Percentiles rank a stretch among this genome's conserved stretches.
phyloP scores from a whole-genome alignment of 2,329 filamentous ascomycete genomes.

The Xylariaceae sp. region DNA sequence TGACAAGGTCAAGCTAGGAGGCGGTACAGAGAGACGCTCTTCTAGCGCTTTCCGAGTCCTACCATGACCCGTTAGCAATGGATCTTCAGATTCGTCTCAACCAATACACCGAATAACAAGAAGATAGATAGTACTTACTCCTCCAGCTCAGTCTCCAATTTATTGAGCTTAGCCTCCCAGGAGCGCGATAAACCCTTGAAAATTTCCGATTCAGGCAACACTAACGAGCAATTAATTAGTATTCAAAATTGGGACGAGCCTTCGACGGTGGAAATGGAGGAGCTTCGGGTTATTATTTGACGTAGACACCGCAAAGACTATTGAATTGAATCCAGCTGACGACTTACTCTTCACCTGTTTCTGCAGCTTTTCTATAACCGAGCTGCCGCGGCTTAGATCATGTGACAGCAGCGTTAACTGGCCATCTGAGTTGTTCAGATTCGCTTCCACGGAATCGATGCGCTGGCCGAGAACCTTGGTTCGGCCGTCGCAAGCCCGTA shows the following conservation, averaged over 20 bases:
- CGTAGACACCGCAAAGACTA: background rate
- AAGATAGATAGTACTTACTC: slow-evolving; percentile 16
- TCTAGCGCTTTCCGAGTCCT: slow-evolving; percentile 19
- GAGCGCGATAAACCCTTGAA: slow-evolving; percentile 23
- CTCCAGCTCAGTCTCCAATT: slow-evolving; percentile 24
- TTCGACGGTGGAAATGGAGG: background rate
- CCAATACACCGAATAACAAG: background rate
- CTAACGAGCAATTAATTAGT: slow-evolving; percentile 12
- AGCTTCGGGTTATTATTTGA: background rate
- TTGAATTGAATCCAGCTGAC: background rate
- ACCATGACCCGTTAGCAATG: background rate
- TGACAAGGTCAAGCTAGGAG: slow-evolving; percentile 22
- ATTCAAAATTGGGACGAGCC: background rate
- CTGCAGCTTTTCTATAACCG: slow-evolving; percentile 25
- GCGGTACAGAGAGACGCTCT: slow-evolving; percentile 19
- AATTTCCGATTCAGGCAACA: slow-evolving; percentile 24
- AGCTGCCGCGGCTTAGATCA: slow-evolving; percentile 24
- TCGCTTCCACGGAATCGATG: slow-evolving; percentile 26
- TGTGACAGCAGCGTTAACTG: slow-evolving; percentile 27
- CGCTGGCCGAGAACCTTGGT: slow-evolving; percentile 26
- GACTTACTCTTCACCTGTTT: slow-evolving; percentile 24
- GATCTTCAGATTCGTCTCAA: background rate
- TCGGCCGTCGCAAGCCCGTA: slow-evolving; percentile 25
- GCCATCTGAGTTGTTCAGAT: slow-evolving; percentile 22
- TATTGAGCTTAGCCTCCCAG: slow-evolving; percentile 25